phyloP scores from a whole-genome alignment of 23 red algal species.

The Gracilaria caudata region DNA sequence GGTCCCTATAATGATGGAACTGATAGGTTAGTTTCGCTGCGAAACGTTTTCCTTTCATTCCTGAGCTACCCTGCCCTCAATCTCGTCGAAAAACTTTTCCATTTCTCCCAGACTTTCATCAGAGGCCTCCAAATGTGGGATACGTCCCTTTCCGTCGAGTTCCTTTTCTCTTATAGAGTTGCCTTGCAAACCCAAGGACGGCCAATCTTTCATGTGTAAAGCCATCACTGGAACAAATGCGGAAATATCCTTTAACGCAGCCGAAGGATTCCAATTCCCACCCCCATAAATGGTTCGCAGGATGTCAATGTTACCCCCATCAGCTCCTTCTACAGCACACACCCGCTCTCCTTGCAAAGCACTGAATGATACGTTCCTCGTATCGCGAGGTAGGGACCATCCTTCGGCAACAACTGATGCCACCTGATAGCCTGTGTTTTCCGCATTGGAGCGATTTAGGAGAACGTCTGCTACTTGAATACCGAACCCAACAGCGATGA shows the following conservation, averaged over 20 bases:
- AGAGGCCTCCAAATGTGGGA: constrained; percentile 16
- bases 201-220: constrained; percentile 14
- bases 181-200: neutral
- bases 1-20: neutral
- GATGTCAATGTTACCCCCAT: constrained; percentile 26
- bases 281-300: constrained; percentile 27
- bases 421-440: constrained; percentile 26
- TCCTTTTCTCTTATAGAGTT: constrained; percentile 2
- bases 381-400: constrained; percentile 12
- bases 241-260: constrained; percentile 11
- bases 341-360: constrained; percentile 26
- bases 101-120: constrained; percentile 21
- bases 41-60: neutral
- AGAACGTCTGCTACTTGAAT: constrained; percentile 45
- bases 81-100: constrained; percentile 19
- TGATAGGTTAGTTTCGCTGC: neutral
- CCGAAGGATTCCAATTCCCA: constrained; percentile 5
- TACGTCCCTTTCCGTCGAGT: constrained; percentile 18
- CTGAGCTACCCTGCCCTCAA: neutral
- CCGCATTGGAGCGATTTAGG: neutral
- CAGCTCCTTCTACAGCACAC: constrained; percentile 39
- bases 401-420: constrained; percentile 40
- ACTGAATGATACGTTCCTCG: neutral
- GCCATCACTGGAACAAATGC: constrained; percentile 36
- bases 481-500: constrained; percentile 48